Evolutionary conservation across 2,329 filamentous ascomycete species (phyloP).

Genomic region (Neoarthrinium moseri): DNA sequence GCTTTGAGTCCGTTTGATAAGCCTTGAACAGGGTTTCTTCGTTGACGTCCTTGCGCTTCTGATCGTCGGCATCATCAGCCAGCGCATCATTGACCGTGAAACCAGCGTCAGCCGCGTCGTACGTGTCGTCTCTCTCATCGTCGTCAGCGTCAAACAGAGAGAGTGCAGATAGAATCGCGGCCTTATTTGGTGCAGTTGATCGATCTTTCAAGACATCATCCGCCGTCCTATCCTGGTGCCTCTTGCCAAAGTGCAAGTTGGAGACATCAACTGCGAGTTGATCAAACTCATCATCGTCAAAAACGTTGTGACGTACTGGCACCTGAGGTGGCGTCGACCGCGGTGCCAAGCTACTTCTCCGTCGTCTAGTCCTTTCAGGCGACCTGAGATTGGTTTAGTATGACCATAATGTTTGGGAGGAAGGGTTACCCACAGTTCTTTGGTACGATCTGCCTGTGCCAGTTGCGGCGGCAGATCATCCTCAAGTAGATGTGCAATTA

Average conservation of each 20-base stretch:
- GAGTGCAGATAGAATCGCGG: constrained; percentile 83
- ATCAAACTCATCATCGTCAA: constrained; percentile 79
- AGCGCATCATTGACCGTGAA: constrained; percentile 74
- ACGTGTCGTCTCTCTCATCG: constrained; percentile 95
- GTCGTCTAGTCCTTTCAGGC: constrained; percentile 24
- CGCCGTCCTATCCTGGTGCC: constrained; percentile 60
- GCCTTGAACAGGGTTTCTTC: constrained; percentile 74
- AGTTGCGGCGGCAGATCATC: constrained; percentile 71
- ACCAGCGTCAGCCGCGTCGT: constrained; percentile 88
- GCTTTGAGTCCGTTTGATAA: constrained; percentile 61
- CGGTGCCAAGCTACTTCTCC: constrained; percentile 50
- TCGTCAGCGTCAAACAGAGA: constrained; percentile 91
- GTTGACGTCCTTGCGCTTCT: constrained; percentile 45
- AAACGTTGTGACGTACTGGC: constrained; percentile 68
- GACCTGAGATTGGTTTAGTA: constrained; percentile 16
- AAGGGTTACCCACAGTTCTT: constrained; percentile 53
- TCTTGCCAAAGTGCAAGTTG: constrained; percentile 78
- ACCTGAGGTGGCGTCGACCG: constrained; percentile 56
- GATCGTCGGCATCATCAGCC: constrained; percentile 51
- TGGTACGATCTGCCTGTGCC: constrained; percentile 58
- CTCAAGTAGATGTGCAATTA: constrained; percentile 79
- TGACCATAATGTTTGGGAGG: background rate
- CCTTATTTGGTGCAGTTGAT: constrained; percentile 68
- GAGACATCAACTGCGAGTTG: constrained; percentile 64
- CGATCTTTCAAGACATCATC: constrained; percentile 69